Base-by-base conservation (phyloP, 2,329 filamentous ascomycete species). In the Xylariaceae sp. region DNA sequence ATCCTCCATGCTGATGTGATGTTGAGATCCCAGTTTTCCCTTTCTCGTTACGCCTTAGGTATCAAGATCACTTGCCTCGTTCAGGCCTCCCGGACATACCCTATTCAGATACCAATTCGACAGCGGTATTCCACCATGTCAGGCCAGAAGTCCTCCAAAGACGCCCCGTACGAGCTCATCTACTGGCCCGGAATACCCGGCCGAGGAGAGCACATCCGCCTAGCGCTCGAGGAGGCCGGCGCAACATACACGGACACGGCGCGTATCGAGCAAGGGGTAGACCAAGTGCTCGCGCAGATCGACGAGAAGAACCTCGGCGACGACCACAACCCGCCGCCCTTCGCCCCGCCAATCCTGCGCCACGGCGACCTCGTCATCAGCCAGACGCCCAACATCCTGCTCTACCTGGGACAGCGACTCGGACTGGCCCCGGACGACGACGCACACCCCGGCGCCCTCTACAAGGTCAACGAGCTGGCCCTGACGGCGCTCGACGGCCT, bases 151-250 rank as follows among this genome's bases (percentile, higher is more conserved):
- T 74, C 74, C 12, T 61, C 71, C 64, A 77, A 81, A 57, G 76
- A 79, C 46, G 70, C 74, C 51, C 75, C 79, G 0, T 89, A 88
- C 69, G 78, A 87, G 61, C 81, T 90, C 54, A 77, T 90, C 68
- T 92, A 92, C 80, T 90, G 88, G 83, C 87, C 88, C 18, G 73
- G 72, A 18, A 75, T 91, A 21, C 90, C 90, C 32, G 90, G 90
- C 41, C 87, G 90, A 47, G 90, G 86, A 59, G 90, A 93, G 70
- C 84, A 85, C 70, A 75, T 92, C 68, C 89, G 90, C 20, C 81
- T 93, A 10, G 80, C 81, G 16, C 84, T 93, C 62, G 89, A 93
- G 74, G 88, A 89, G 50, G 79, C 84, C 19, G 81, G 81, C 18
- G 82, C 82, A 1, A 70, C 80, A 3, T 93, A 91, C 77, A 83